Base-by-base conservation (phyloP, 257 asterid species). In the Thymus quinquecostatus region DNA sequence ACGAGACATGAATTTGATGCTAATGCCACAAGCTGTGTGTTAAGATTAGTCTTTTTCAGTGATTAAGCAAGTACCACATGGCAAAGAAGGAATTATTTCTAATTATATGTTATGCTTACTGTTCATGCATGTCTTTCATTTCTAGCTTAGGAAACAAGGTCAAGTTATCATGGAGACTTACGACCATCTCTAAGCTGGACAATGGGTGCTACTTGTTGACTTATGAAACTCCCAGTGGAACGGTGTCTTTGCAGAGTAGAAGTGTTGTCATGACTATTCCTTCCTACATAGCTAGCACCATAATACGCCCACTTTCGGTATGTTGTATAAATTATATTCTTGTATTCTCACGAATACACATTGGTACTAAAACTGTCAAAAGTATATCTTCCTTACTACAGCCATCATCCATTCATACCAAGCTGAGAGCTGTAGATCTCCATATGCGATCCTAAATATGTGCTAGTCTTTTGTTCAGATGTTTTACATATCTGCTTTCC, bases 191-290 rank as follows among this genome's bases (percentile, higher is more conserved):
- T 49, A 82, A 80, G 64, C 74, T 87, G 77, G 92, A 79, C 49
- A 84, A 82, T 77, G 91, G 90, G 69, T 83, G 81, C 60, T 91
- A 89, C 77, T 73, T 32, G 44, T 82, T 94, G 86, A 81, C 82
- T 50, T 94, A 94, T 48, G 97, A 91, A 75, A 94, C 99, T 66
- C 97, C 97, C 48, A 81, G 71, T 51, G 97, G 99, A 74, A 65
- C 73, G 47, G 91, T 82, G 83, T 76, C 89, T 65, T 70, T 94
- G 81, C 83, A 68, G 86, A 86, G 90, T 75, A 85, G 72, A 80
- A 88, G 91, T 76, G 83, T 94, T 49, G 94, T 91, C 68, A 82
- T 94, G 96, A 86, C 97, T 74, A 77, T 89, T 68, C 99, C 99
- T 30, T 89, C 99, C 76, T 78, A 91, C 53, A 87, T 88, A 69